Conservation (phyloP, 345 rosid species). For the Populus euphratica region DNA sequence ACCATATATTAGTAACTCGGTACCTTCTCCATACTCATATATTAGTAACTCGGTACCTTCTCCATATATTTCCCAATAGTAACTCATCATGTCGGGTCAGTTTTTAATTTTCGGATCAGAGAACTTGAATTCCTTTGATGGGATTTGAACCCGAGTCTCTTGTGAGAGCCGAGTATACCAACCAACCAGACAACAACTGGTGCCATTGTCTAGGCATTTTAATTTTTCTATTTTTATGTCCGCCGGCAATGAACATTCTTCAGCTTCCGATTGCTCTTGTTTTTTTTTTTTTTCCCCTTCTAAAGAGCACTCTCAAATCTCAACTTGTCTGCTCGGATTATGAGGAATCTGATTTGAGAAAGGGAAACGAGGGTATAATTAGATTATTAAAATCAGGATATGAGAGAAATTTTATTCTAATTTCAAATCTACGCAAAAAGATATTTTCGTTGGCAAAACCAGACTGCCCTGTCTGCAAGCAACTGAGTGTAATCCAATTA, state of each 20-base stretch:
- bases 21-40: too few species aligned
- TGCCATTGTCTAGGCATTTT: too few species aligned
- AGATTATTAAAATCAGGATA: too few species aligned
- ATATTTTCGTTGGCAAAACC: not conserved
- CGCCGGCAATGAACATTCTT: too few species aligned
- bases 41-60: too few species aligned
- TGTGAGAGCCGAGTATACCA: conserved; percentile 81
- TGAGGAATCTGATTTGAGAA: not conserved
- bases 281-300: not conserved
- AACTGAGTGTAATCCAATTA: not conserved
- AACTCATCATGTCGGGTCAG: too few species aligned
- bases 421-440: not conserved
- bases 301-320: not conserved
- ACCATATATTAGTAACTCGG: too few species aligned
- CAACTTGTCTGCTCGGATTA: too few species aligned
- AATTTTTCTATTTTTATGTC: too few species aligned
- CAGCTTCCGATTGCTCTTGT: not conserved
- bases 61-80: too few species aligned
- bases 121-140: conserved; percentile 39
- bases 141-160: conserved; percentile 69
- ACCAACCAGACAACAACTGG: conserved; percentile 47
- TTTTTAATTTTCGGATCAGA: not conserved
- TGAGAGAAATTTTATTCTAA: too few species aligned
- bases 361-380: too few species aligned
- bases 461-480: not conserved